phyloP scores from a whole-genome alignment of 2,329 filamentous ascomycete genomes.

The Trichoderma koningii region DNA sequence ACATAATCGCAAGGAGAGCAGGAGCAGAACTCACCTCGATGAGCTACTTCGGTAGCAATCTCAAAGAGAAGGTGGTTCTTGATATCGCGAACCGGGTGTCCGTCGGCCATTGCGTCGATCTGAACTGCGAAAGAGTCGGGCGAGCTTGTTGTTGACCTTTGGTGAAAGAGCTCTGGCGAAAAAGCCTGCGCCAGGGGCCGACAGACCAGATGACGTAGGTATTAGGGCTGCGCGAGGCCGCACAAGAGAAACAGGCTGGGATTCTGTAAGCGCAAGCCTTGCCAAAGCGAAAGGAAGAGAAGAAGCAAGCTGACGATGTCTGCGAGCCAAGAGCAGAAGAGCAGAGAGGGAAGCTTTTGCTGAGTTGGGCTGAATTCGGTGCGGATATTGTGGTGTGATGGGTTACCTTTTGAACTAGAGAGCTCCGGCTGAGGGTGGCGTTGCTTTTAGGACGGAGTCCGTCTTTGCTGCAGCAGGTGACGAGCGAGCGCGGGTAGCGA shows the following conservation, averaged over 20 bases:
- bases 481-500: slow-evolving; percentile 5
- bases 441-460: slow-evolving; percentile 7
- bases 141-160: neutral
- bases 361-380: slow-evolving; percentile 11
- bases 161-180: slow-evolving; percentile 8
- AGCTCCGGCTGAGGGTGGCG: slow-evolving; percentile 19
- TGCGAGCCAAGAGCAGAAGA: neutral
- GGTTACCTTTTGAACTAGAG: slow-evolving; percentile 5
- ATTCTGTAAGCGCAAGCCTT: slow-evolving; percentile 1
- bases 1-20: slow-evolving; percentile 5
- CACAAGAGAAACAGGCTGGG: slow-evolving; percentile 10
- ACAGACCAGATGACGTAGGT: slow-evolving; percentile 23
- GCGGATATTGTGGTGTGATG: slow-evolving; percentile 25
- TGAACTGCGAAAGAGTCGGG: slow-evolving; percentile 24
- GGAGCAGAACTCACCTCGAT: slow-evolving; percentile 67
- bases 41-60: slow-evolving; percentile 94
- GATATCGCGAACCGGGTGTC: slow-evolving; percentile 66
- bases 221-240: slow-evolving; percentile 20
- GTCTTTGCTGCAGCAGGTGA: neutral
- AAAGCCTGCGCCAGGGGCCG: slow-evolving; percentile 16
- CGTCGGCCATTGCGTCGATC: slow-evolving; percentile 50
- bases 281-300: neutral
- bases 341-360: slow-evolving; percentile 1
- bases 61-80: slow-evolving; percentile 97
- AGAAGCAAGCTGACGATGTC: neutral